A percentile compares a stretch with the other conserved stretches of the same genome.
These are phyloP conservation scores for Kwoniella botswanensis DNA, from an alignment of 768 basidiomycete species.

Conservation along the genomic window DNA sequence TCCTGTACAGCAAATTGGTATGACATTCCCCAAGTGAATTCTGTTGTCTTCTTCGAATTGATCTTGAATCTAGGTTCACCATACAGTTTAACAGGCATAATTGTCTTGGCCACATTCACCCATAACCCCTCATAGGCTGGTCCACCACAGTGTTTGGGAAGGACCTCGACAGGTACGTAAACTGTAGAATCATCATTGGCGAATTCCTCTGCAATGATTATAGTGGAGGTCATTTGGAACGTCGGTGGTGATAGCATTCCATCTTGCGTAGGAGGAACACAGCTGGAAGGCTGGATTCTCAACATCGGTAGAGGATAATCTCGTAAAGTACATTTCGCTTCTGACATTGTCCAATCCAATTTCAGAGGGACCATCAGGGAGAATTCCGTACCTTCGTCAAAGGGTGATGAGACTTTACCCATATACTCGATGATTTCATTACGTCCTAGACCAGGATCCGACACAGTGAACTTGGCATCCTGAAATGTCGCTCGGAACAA, in stretches of 20 bases:
- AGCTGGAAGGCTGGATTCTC: slow-evolving; percentile 64
- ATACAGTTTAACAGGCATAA: slow-evolving; percentile 94
- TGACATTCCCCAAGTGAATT: slow-evolving; percentile 87
- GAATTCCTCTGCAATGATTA: slow-evolving; percentile 88
- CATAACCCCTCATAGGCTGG: slow-evolving; percentile 65
- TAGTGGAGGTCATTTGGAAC: slow-evolving; percentile 70
- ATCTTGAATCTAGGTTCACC: slow-evolving; percentile 75
- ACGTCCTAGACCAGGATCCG: slow-evolving; percentile 67
- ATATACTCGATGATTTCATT: slow-evolving; percentile 61
- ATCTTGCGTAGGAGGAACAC: slow-evolving; percentile 30
- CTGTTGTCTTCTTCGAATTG: slow-evolving; percentile 68
- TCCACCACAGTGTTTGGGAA: slow-evolving; percentile 65
- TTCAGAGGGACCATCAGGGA: slow-evolving; percentile 83
- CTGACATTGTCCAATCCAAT: slow-evolving; percentile 69
- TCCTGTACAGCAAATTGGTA: slow-evolving; percentile 86
- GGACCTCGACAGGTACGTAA: slow-evolving; percentile 72
- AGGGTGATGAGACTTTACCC: slow-evolving; percentile 68
- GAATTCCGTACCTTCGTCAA: slow-evolving; percentile 74
- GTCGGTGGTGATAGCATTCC: slow-evolving; percentile 56
- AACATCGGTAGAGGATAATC: slow-evolving; percentile 88
- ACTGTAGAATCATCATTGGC: slow-evolving; percentile 70
- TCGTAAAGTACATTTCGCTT: slow-evolving; percentile 70
- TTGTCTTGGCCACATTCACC: slow-evolving; percentile 79
- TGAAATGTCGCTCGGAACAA: slow-evolving; percentile 72
- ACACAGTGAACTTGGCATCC: slow-evolving; percentile 66